phyloP scores from a whole-genome alignment of 2,329 filamentous ascomycete genomes.

The Cercospora sp. region DNA sequence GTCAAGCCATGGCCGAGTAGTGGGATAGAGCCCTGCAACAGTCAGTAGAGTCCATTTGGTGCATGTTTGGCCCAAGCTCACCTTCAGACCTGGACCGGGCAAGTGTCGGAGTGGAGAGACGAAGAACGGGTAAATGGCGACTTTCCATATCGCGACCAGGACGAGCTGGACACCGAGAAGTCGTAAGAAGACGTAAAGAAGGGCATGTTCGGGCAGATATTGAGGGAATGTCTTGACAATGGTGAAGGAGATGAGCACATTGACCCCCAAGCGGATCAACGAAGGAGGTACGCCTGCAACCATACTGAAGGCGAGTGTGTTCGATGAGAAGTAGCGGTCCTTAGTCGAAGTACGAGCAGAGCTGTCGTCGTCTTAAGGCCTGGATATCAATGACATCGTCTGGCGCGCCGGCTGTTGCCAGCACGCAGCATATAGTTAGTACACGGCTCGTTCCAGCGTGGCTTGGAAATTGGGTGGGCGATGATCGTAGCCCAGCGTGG shows the following conservation, averaged over 20 bases:
- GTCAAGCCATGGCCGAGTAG: constrained; percentile 43
- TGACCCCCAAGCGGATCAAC: constrained; percentile 12
- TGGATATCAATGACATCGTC: constrained; percentile 19
- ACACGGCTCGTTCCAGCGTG: constrained; percentile 15
- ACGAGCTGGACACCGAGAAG: constrained; percentile 22
- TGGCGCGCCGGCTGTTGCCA: constrained; percentile 11
- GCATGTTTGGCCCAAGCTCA: background rate
- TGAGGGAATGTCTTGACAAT: constrained; percentile 20
- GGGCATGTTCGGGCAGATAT: constrained; percentile 27
- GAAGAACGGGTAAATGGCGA: constrained; percentile 42
- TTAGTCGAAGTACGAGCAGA: background rate
- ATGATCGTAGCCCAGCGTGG: constrained; percentile 15
- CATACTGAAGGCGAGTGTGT: constrained; percentile 2
- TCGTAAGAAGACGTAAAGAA: constrained; percentile 27
- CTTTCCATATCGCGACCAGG: constrained; percentile 22
- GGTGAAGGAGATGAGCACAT: constrained; percentile 4
- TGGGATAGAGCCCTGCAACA: constrained; percentile 25
- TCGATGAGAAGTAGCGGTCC: background rate
- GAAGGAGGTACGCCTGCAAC: constrained; percentile 14
- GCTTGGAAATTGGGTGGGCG: constrained; percentile 11
- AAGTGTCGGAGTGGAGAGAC: constrained; percentile 45
- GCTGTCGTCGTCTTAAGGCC: constrained; percentile 12
- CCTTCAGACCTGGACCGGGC: constrained; percentile 34
- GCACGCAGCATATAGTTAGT: background rate
- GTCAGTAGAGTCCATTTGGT: constrained; percentile 12